Base-by-base conservation (phyloP, 2,329 filamentous ascomycete genomes). In the Monilinia polystroma region DNA sequence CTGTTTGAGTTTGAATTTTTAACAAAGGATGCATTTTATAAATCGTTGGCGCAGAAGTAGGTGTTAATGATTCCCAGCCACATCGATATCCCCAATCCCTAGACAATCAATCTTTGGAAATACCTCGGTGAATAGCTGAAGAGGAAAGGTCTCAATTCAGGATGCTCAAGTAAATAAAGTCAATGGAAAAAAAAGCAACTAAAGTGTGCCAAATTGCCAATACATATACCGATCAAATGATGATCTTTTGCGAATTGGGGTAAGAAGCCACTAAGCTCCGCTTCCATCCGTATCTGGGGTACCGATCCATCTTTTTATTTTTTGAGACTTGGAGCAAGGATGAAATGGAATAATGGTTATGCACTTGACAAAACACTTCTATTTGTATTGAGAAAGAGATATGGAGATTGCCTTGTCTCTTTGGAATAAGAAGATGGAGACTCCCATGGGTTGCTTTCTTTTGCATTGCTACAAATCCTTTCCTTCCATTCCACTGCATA, bases 351-450 rank as follows among this genome's bases (percentile, higher is more conserved):
- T 43, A n/a, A 43, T n/a, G 51, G 14, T 43, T 23, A 55, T 18
- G 35, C 51, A 63, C 18, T 32, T 35, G 20, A 26, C 29, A 6
- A 60, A 51, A 20, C 38, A 60, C 38, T 16, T 38, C 29, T 38
- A 7, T 51, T 35, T 49, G 4, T 16, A 16, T 59, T 35, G 57
- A 47, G 57, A 47, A 12, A 59, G 5, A 1, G 55, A 45, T 47
- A 64, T 56, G 51, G 41, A 57, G 52, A 57, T 64, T 57, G 20
- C 62, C 56, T 47, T 26, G 8, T 23, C 18, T 11, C 20, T 18
- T 51, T 16, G 55, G 58, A 35, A 35, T 43, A 64, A 64, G 62
- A 64, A 49, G 52, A 23, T 26, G n/a, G 35, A 38, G 14, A 56
- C 20, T 18, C 38, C 47, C 62, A 49, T 35, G 4, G 11, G 18